These are phyloP conservation scores for Xylariomycetidae sp. DNA, from an alignment of 2,329 filamentous ascomycete species.

Conservation along the genomic window DNA sequence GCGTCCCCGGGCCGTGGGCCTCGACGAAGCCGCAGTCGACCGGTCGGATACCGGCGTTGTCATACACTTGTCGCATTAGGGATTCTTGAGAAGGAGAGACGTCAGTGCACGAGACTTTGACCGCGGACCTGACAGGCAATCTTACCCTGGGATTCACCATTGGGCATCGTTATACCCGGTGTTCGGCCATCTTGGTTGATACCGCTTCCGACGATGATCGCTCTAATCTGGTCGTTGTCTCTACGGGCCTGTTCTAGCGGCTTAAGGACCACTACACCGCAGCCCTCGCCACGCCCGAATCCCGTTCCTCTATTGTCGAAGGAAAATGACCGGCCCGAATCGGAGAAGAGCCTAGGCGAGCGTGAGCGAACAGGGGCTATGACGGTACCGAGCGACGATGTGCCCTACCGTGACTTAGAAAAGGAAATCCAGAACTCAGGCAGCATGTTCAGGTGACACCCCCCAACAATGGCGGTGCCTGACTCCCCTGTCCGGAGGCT, in stretches of 20 bases:
- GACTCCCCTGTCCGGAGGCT: slow-evolving; percentile 41
- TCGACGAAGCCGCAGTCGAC: slow-evolving; percentile 39
- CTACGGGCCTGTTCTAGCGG: slow-evolving; percentile 46
- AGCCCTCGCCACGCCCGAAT: slow-evolving; percentile 57
- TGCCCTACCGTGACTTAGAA: slow-evolving; percentile 35
- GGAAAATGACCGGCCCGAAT: slow-evolving; percentile 45
- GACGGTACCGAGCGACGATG: slow-evolving; percentile 19
- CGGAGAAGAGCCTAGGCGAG: slow-evolving; percentile 38
- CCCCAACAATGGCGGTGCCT: slow-evolving; percentile 39
- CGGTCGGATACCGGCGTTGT: slow-evolving; percentile 32
- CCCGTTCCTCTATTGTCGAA: slow-evolving; percentile 48
- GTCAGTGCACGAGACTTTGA: slow-evolving; percentile 7
- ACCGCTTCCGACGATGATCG: slow-evolving; percentile 43
- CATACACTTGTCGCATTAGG: slow-evolving; percentile 39
- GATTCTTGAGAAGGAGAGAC: slow-evolving; percentile 22
- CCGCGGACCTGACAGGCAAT: not conserved
- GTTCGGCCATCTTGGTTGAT: slow-evolving; percentile 52
- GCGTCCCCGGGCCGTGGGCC: slow-evolving; percentile 52
- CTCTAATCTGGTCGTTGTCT: slow-evolving; percentile 49
- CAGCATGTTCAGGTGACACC: slow-evolving; percentile 40
- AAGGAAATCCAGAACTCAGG: slow-evolving; percentile 42
- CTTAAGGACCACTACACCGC: slow-evolving; percentile 51
- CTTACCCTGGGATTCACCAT: slow-evolving; percentile 39
- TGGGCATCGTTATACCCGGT: slow-evolving; percentile 52
- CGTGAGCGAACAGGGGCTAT: slow-evolving; percentile 9